Evolutionary conservation across 148 eudicot species (phyloP).

Genomic region (Persicaria tinctoria): DNA sequence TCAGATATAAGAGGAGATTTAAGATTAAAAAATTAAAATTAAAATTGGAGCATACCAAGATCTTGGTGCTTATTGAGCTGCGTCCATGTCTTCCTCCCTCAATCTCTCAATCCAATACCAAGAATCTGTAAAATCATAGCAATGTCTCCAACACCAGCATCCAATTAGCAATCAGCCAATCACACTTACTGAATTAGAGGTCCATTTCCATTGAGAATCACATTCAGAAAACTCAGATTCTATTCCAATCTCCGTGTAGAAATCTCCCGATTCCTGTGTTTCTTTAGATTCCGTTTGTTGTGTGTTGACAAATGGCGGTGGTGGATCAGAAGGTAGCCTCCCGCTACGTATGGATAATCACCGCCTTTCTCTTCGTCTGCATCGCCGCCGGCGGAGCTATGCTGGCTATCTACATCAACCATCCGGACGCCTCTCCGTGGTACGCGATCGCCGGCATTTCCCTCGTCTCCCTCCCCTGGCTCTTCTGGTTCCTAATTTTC

Average conservation of each 20-base stretch:
- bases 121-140: not conserved
- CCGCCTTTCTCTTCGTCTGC: constrained; percentile 23
- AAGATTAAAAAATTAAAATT: no score
- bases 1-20: no score
- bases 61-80: not conserved
- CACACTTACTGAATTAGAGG: not conserved
- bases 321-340: constrained; percentile 14
- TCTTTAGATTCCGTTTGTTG: no score
- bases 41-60: not conserved
- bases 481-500: constrained; percentile 32
- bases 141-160: not conserved
- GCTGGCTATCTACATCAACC: constrained; percentile 25
- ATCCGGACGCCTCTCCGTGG: constrained; percentile 12
- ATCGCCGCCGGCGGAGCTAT: constrained; percentile 28
- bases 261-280: no score
- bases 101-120: not conserved
- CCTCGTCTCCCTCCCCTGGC: constrained; percentile 36
- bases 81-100: not conserved
- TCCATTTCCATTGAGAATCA: not conserved
- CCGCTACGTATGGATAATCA: constrained; percentile 29
- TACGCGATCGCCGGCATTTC: constrained; percentile 25
- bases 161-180: not conserved
- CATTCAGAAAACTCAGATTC: not conserved
- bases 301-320: constrained; percentile 7
- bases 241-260: not conserved